phyloP scores from a whole-genome alignment of 345 rosid genomes.

The Hevea brasiliensis region DNA sequence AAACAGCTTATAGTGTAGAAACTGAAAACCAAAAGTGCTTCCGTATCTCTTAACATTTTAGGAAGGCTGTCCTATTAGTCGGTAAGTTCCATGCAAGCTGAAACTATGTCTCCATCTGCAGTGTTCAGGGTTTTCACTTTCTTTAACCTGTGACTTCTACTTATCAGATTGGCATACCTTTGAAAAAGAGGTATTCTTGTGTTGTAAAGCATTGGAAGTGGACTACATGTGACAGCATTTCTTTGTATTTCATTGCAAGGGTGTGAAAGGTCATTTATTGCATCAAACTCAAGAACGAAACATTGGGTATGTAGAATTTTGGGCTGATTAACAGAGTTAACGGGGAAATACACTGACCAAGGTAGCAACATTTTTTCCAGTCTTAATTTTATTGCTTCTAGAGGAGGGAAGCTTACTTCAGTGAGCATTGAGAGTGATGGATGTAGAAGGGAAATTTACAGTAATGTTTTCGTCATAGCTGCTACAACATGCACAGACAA shows the following conservation, averaged over 20 bases:
- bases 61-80: neutral
- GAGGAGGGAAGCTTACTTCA: too few species aligned
- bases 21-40: neutral
- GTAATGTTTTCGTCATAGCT: too few species aligned
- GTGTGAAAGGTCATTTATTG: neutral
- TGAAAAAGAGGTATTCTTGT: too few species aligned
- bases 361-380: neutral
- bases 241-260: neutral
- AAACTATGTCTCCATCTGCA: neutral
- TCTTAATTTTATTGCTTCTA: too few species aligned
- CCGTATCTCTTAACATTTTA: neutral
- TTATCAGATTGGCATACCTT: too few species aligned
- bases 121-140: too few species aligned
- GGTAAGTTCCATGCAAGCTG: too few species aligned
- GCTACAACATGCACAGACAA: too few species aligned
- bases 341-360: neutral
- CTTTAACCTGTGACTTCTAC: too few species aligned
- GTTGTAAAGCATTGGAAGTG: too few species aligned
- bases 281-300: neutral
- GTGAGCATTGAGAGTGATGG: too few species aligned
- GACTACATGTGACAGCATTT: too few species aligned
- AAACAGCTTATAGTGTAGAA: neutral
- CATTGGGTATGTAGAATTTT: neutral
- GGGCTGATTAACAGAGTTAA: neutral
- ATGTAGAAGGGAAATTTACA: neutral